Percentiles rank a stretch among this genome's conserved stretches.
Conservation (phyloP, 169 alveolate species). For the Plasmodium cynomolgi region DNA sequence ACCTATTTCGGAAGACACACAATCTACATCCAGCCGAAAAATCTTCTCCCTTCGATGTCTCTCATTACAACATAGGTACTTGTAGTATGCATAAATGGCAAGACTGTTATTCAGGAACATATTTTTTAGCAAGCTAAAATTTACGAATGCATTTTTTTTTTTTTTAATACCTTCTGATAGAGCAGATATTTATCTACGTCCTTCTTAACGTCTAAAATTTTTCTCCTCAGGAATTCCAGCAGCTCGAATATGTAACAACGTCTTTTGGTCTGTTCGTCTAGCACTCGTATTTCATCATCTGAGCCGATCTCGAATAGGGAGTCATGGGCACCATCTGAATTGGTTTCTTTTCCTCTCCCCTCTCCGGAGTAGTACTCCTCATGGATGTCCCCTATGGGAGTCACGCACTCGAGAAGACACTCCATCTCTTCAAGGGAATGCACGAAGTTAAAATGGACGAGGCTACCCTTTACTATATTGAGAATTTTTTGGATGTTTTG, state of each 20-base stretch:
- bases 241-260: conserved; percentile 22
- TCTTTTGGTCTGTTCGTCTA: not conserved
- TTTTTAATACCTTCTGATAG: conserved; percentile 38
- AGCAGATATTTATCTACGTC: conserved; percentile 49
- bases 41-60: not conserved
- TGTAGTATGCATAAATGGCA: conserved; percentile 36
- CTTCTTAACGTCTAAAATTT: conserved; percentile 18
- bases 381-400: not conserved
- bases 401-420: not conserved
- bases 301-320: not conserved
- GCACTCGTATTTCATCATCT: not conserved
- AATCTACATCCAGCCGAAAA: not conserved
- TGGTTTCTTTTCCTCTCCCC: not conserved
- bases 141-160: conserved; percentile 51
- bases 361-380: not conserved
- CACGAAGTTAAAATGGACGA: not conserved
- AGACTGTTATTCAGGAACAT: conserved; percentile 53
- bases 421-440: not conserved
- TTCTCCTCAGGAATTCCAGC: conserved; percentile 24
- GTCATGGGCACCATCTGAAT: not conserved
- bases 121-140: conserved; percentile 33
- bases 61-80: conserved; percentile 15
- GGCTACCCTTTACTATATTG: not conserved
- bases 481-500: conserved; percentile 11
- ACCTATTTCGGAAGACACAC: conserved; percentile 1